Base-by-base conservation (phyloP, 2,329 filamentous ascomycete species). In the Coccinonectria pachysandricola region DNA sequence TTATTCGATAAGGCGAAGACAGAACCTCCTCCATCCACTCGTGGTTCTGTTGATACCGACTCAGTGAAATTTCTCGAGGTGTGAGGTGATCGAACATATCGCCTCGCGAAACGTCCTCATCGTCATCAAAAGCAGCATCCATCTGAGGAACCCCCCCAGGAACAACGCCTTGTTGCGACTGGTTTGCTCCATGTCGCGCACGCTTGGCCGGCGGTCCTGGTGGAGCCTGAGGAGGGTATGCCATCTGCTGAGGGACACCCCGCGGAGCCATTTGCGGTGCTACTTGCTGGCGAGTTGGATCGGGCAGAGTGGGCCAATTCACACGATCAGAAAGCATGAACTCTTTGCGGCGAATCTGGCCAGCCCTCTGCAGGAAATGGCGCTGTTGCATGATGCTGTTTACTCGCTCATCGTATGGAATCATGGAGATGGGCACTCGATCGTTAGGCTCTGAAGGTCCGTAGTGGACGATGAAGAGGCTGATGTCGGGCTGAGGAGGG, bases 21-120 rank as follows among this genome's bases (percentile, higher is more conserved):
- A 96, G 71, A 15, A 98, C 78, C 56, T 98, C 88, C 49, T 96
- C 91, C 84, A 98, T 94, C 91, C 88, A 96, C 53, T 94, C 85
- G 46, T 98, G 88, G 45, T 98, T 92, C 49, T 95, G 86, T 50
- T 79, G 79, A 53, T 95, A 98, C 29, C 91, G 74, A 37, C 76
- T 74, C 34, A 84, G 65, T 42, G 86, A 93, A 35, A 98, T 80
- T 37, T 98, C 91, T 21, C 87, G 73, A 3, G 87, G 87, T 1
- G 85, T 88, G 36, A 95, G 64, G 37, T 85, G 74, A 49, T 98
- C 91, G 46, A 98, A 84, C 50, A 87, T 69, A 52, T 98, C 91
- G 15, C 86, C 86, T 12, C 82, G 69, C 6, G 79, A 81, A 3
- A 80, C 81, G 47, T 95, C 88, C 52, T 96, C 87, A 26, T 93